Evolutionary conservation across 495 filamentous ascomycete species (phyloP).

Genomic region (Xylaria acuta): DNA sequence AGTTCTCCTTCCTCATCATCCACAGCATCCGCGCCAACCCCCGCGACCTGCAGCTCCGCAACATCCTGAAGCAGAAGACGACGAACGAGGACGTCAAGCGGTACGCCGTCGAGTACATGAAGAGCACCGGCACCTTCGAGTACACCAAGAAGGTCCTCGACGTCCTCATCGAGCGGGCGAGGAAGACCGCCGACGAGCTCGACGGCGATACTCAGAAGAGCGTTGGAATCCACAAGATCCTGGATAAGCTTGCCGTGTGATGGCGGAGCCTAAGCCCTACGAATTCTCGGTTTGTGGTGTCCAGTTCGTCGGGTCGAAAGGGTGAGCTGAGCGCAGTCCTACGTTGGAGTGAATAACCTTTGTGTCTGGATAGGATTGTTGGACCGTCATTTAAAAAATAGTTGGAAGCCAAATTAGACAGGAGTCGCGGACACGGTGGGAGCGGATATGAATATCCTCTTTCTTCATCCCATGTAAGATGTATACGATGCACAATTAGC

Average conservation of each 20-base stretch:
- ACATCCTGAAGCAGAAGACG: constrained; percentile 91
- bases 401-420: background rate
- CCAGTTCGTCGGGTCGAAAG: background rate
- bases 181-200: constrained; percentile 70
- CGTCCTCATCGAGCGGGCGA: constrained; percentile 70
- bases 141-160: constrained; percentile 77
- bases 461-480: background rate
- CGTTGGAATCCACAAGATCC: constrained; percentile 54
- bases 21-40: constrained; percentile 88
- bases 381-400: background rate
- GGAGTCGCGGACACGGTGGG: background rate
- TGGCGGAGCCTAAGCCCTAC: background rate
- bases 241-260: constrained; percentile 54
- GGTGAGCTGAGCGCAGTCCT: background rate
- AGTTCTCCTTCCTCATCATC: constrained; percentile 97
- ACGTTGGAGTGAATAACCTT: background rate
- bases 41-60: constrained; percentile 80
- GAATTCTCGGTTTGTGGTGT: background rate
- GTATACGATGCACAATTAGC: background rate
- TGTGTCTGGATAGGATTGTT: background rate
- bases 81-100: constrained; percentile 85
- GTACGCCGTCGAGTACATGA: constrained; percentile 92
- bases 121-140: constrained; percentile 84
- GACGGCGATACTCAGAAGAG: constrained; percentile 59
- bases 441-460: background rate